Base-by-base conservation (phyloP, 257 asterid species). In the Linderniella brevidens region DNA sequence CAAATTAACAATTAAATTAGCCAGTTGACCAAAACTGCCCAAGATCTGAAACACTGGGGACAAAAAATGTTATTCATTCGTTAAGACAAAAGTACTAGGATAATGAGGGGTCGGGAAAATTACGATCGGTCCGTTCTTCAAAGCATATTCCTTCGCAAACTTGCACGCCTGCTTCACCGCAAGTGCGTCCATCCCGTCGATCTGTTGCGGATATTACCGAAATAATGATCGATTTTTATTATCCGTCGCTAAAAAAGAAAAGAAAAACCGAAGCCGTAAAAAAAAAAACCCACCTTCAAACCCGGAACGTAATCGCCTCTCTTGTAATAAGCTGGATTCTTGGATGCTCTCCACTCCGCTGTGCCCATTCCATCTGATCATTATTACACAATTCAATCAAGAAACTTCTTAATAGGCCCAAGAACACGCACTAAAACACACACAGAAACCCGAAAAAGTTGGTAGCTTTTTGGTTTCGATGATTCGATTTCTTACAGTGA, bases 281-380 rank as follows among this genome's bases (percentile, higher is more conserved):
- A 2, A 6, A 3, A 25, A 25, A 25, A 25, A 6, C 32, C 32
- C 32, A 25, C 32, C 32, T 25, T 25, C 6, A 25, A 25, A 25
- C 32, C 32, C 6, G 32, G 32, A 2, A 25, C 32, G 6, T 84
- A 88, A 66, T 88, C 98, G 50, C 98, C 98, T 72, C 98, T 80
- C 80, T 88, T 88, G 76, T 83, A 88, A 64, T 88, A 84, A 45
- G 98, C 57, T 5, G 98, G 94, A 64, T 86, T 84, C 69, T 88
- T 88, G 4, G 98, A 93, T 35, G 98, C 90, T 69, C 95, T 88
- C 98, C 98, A 88, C 58, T 80, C 95, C 54, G 98, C 98, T 16
- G 95, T 88, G 20, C 98, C 98, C 98, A 88, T 88, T 52, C 98
- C 98, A 70, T 88, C 98, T 88, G 78, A 59, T 40, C 40, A 48